phyloP scores from a whole-genome alignment of 1,284 basidiomycete species.

The Apiotrichum laibachii region DNA sequence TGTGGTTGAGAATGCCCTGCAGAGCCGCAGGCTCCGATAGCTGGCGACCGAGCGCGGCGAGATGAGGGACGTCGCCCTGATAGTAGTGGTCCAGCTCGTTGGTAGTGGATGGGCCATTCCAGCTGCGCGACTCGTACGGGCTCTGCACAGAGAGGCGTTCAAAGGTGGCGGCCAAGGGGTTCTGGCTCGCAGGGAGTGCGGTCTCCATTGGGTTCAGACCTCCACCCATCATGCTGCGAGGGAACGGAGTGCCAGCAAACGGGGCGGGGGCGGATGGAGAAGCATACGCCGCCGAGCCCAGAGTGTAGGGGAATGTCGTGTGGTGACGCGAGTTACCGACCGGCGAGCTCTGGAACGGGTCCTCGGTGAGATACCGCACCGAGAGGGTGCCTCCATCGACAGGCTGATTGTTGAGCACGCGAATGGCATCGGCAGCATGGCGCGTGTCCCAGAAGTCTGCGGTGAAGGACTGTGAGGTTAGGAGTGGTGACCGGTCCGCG shows the following conservation, averaged over 20 bases:
- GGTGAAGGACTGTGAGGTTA: slow-evolving; percentile 27
- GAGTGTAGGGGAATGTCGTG: slow-evolving; percentile 13
- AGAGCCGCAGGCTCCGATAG: slow-evolving; percentile 17
- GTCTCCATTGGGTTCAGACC: neutral
- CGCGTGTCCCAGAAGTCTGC: slow-evolving; percentile 45
- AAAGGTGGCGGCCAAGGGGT: neutral
- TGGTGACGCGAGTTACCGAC: slow-evolving; percentile 1
- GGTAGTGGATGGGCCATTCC: neutral
- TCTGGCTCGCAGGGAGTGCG: slow-evolving; percentile 5
- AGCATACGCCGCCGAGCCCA: slow-evolving; percentile 25
- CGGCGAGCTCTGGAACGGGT: slow-evolving; percentile 15
- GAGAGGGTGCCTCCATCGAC: slow-evolving; percentile 20
- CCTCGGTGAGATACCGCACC: slow-evolving; percentile 10
- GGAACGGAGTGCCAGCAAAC: slow-evolving; percentile 4
- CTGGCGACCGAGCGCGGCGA: neutral
- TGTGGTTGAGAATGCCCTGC: slow-evolving; percentile 30
- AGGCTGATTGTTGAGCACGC: slow-evolving; percentile 22
- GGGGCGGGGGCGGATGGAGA: neutral
- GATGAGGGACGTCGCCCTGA: neutral
- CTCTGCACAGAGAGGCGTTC: neutral
- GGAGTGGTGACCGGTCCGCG: neutral
- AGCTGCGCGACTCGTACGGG: no score
- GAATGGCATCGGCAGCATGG: slow-evolving; percentile 28
- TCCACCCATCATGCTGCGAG: neutral
- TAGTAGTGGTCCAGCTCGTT: neutral